These are phyloP conservation scores for Limnanthes douglasii DNA, from an alignment of 345 rosid genomes.

Conservation along the genomic window DNA sequence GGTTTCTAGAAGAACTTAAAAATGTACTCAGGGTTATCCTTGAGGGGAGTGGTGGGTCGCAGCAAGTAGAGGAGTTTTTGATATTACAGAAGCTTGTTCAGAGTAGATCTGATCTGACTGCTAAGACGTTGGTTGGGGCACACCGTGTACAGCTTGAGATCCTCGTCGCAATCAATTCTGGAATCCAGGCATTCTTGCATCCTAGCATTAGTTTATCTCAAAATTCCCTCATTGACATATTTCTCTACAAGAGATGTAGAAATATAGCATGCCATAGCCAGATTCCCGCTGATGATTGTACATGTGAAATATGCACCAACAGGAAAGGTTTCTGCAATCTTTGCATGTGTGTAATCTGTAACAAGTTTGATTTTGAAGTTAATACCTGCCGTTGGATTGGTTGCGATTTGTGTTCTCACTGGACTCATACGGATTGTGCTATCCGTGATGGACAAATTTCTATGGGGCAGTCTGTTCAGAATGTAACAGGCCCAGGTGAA, in stretches of 20 bases:
- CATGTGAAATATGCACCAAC: constrained; percentile 62
- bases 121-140: constrained; percentile 64
- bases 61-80: constrained; percentile 65
- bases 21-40: constrained; percentile 56
- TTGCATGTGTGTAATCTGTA: constrained; percentile 96
- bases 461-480: constrained; percentile 64
- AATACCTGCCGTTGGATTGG: constrained; percentile 98
- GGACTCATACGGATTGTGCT: constrained; percentile 99
- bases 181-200: constrained; percentile 86
- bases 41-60: constrained; percentile 77
- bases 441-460: constrained; percentile 76
- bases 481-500: constrained; percentile 50
- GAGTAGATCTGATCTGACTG: constrained; percentile 65
- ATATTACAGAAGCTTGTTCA: constrained; percentile 71
- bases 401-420: constrained; percentile 91
- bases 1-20: constrained; percentile 70
- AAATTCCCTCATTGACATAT: constrained; percentile 71
- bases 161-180: constrained; percentile 80
- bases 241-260: constrained; percentile 83
- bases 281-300: constrained; percentile 86
- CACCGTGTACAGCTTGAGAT: constrained; percentile 78
- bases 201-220: constrained; percentile 80
- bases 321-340: constrained; percentile 94
- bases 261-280: constrained; percentile 80
- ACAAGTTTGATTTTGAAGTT: constrained; percentile 90